These are phyloP conservation scores for Lachancea fermentati DNA, from an alignment of 805 yeast genomes.

Conservation along the genomic window DNA sequence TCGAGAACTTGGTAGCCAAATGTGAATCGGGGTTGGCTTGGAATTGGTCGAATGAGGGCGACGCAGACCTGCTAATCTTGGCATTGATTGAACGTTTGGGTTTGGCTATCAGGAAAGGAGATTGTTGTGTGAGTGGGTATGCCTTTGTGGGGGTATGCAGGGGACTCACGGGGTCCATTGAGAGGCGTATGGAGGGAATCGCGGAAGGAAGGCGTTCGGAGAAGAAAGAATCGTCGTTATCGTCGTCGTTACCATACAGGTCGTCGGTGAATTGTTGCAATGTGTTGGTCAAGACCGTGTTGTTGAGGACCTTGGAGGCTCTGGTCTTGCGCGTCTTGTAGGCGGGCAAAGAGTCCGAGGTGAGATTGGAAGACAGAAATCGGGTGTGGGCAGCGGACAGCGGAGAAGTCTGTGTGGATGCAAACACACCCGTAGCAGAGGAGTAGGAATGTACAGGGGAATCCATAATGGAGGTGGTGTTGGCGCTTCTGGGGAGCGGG, in stretches of 20 bases:
- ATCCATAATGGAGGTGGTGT: conserved; percentile 11
- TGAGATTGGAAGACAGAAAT: conserved; percentile 5
- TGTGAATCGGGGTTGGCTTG: conserved; percentile 33
- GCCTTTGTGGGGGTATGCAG: conserved; percentile 13
- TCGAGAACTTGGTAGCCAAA: conserved; percentile 45
- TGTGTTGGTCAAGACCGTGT: conserved; percentile 28
- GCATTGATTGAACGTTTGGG: conserved; percentile 22
- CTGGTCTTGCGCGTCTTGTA: conserved; percentile 25
- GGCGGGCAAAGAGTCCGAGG: conserved; percentile 5
- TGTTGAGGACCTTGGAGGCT: conserved; percentile 25
- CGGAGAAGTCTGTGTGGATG: conserved; percentile 8
- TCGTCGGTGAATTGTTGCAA: conserved; percentile 34
- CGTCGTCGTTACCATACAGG: conserved; percentile 27
- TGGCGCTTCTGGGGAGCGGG: conserved; percentile 17
- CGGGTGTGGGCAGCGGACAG: conserved; percentile 5
- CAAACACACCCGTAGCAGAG: conserved; percentile 2
- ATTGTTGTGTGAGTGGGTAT: conserved; percentile 9
- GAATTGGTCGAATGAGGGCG: conserved; percentile 4
- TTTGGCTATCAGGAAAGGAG: conserved; percentile 16
- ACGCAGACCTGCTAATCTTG: conserved; percentile 14
- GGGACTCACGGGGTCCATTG: conserved; percentile 7
- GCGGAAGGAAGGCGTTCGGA: conserved; percentile 7
- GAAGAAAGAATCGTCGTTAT: conserved; percentile 7
- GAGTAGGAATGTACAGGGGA: conserved; percentile 10
- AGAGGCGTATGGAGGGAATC: conserved; percentile 7